phyloP scores from a whole-genome alignment of 164 flowering plant species.

The Pachysandra terminalis region DNA sequence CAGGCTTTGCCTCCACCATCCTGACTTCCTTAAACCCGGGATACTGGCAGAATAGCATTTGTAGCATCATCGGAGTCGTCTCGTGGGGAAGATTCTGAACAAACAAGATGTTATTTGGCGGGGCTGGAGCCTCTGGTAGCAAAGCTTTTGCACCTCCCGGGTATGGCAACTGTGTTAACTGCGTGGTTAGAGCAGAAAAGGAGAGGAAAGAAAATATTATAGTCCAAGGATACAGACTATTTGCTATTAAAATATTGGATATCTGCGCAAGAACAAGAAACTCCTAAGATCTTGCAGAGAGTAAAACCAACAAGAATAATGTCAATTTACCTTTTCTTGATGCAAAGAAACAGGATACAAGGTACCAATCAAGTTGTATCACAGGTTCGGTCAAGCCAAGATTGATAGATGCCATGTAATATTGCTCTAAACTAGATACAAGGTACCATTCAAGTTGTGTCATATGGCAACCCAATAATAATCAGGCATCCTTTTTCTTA shows the following conservation, averaged over 20 bases:
- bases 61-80: conserved; percentile 80
- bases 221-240: neutral
- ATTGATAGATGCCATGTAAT: no score
- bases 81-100: conserved; percentile 93
- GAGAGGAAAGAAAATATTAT: neutral
- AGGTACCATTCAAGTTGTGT: no score
- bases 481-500: neutral
- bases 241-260: no score
- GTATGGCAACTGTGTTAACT: conserved; percentile 77
- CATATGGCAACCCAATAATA: no score
- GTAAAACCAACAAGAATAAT: no score
- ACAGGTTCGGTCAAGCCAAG: no score
- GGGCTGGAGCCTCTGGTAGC: conserved; percentile 89
- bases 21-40: conserved; percentile 93
- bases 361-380: no score
- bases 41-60: conserved; percentile 78
- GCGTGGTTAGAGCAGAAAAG: conserved; percentile 12
- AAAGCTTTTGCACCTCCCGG: conserved; percentile 60
- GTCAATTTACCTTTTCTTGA: no score
- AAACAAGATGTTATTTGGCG: conserved; percentile 85
- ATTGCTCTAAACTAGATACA: no score
- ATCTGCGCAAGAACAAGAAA: no score
- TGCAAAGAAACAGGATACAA: no score
- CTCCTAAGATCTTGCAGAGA: no score
- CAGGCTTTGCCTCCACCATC: conserved; percentile 95